Percentiles rank a stretch among this genome's conserved stretches.
Evolutionary conservation across 2,329 filamentous ascomycete genomes (phyloP).

Genomic region (Apiospora pterosperma): DNA sequence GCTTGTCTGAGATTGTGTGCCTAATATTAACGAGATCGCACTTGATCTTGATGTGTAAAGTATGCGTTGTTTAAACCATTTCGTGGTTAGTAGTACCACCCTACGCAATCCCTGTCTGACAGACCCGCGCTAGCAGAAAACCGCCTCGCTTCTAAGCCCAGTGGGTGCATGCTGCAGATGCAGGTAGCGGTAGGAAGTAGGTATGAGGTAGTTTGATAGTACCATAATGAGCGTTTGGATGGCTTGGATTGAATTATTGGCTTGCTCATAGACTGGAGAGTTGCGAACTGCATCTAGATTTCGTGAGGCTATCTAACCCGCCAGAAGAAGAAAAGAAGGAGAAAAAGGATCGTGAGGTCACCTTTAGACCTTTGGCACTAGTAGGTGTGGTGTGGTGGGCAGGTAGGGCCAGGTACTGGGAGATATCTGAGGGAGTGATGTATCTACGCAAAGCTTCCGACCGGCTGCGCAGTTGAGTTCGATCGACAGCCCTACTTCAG

Average conservation of each 20-base stretch:
- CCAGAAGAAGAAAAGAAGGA: not conserved
- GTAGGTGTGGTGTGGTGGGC: not conserved
- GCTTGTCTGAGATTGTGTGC: not conserved
- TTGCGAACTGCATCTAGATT: not conserved
- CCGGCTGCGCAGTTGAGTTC: not conserved
- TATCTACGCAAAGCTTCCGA: not conserved
- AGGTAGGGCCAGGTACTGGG: not conserved
- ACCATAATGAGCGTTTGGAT: not conserved
- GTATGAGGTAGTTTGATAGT: not conserved
- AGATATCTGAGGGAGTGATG: not conserved
- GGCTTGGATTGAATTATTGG: not conserved
- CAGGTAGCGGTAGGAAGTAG: not conserved
- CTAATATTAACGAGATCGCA: not conserved
- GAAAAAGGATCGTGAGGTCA: not conserved
- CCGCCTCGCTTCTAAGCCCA: not conserved
- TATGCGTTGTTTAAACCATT: not conserved
- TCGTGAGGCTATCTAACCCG: not conserved
- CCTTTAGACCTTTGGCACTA: not conserved
- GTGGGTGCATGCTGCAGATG: conserved; percentile 1
- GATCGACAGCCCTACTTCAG: not conserved
- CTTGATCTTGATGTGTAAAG: not conserved
- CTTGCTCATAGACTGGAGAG: not conserved
- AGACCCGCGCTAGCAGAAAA: not conserved
- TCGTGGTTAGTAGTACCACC: not conserved
- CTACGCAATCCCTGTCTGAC: not conserved